Conservation (phyloP, 352 stramenopile species). For the Discostella stelligera region DNA sequence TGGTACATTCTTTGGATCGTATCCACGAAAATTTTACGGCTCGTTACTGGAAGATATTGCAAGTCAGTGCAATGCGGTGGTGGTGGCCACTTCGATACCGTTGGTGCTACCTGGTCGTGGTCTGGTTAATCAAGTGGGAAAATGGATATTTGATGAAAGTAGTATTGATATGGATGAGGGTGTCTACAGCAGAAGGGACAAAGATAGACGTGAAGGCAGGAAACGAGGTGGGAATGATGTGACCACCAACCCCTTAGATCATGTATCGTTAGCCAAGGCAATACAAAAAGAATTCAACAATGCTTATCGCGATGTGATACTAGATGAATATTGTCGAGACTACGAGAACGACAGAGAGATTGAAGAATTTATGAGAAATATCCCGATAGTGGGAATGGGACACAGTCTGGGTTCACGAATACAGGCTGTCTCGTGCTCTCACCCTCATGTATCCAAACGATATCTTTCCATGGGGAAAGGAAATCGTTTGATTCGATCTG, state of each 20-base stretch:
- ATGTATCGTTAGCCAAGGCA: constrained; percentile 55
- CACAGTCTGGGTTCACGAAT: constrained; percentile 72
- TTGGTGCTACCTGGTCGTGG: constrained; percentile 56
- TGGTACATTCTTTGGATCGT: constrained; percentile 72
- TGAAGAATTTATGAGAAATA: constrained; percentile 44
- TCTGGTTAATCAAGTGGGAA: constrained; percentile 36
- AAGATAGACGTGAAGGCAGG: background rate
- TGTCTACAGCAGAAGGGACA: constrained; percentile 4
- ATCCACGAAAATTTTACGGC: constrained; percentile 70
- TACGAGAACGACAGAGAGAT: constrained; percentile 39
- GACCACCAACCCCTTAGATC: constrained; percentile 61
- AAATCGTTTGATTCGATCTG: constrained; percentile 44
- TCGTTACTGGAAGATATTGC: constrained; percentile 66
- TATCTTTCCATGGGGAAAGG: constrained; percentile 64
- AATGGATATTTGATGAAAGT: constrained; percentile 42
- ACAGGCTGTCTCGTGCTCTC: constrained; percentile 39
- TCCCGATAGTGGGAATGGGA: constrained; percentile 68
- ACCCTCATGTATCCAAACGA: constrained; percentile 48
- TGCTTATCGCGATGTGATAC: constrained; percentile 63
- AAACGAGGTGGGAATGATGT: background rate
- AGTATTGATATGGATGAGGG: constrained; percentile 5
- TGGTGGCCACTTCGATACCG: constrained; percentile 71
- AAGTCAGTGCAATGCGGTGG: constrained; percentile 53
- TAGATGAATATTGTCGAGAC: constrained; percentile 71
- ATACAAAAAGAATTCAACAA: constrained; percentile 63